Conservation (phyloP, 2,329 filamentous ascomycete genomes). For the Paracoccidioides lutzii region DNA sequence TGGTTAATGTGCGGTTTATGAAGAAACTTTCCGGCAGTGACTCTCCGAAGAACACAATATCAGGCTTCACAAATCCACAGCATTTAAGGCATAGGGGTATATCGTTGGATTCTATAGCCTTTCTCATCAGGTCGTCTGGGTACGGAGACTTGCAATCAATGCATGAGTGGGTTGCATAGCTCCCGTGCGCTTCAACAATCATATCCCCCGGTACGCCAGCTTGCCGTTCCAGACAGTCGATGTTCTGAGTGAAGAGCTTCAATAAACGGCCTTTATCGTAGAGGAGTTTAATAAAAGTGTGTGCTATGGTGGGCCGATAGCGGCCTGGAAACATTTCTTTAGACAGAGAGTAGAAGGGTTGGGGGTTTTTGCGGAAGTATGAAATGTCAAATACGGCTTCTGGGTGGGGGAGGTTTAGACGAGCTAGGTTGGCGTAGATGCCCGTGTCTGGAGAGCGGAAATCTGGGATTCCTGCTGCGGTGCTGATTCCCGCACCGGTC, state of each 20-base stretch:
- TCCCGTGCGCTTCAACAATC: conserved; percentile 90
- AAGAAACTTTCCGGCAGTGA: conserved; percentile 55
- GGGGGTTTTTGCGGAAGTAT: conserved; percentile 73
- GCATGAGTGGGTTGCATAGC: conserved; percentile 81
- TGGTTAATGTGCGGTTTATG: conserved; percentile 41
- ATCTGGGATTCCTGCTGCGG: conserved; percentile 62
- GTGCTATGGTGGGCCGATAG: conserved; percentile 77
- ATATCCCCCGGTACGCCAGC: conserved; percentile 70
- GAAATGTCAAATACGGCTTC: conserved; percentile 90
- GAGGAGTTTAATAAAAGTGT: conserved; percentile 76
- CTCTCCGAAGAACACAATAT: conserved; percentile 92
- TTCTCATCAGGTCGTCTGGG: conserved; percentile 60
- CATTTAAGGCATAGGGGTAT: conserved; percentile 63
- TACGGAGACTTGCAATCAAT: conserved; percentile 71
- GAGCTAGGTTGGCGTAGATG: conserved; percentile 80
- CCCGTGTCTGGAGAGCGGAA: conserved; percentile 89
- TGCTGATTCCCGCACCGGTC: conserved; percentile 71
- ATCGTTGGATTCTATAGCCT: conserved; percentile 50
- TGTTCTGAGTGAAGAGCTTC: conserved; percentile 94
- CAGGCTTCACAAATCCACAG: conserved; percentile 73
- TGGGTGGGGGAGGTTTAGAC: conserved; percentile 72
- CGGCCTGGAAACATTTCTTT: conserved; percentile 85
- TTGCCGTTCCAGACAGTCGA: conserved; percentile 81
- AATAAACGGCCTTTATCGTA: conserved; percentile 59
- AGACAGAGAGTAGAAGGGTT: conserved; percentile 84